Evolutionary conservation across 2,329 filamentous ascomycete species (phyloP).

Genomic region (Ceratocystis alfenasii): DNA sequence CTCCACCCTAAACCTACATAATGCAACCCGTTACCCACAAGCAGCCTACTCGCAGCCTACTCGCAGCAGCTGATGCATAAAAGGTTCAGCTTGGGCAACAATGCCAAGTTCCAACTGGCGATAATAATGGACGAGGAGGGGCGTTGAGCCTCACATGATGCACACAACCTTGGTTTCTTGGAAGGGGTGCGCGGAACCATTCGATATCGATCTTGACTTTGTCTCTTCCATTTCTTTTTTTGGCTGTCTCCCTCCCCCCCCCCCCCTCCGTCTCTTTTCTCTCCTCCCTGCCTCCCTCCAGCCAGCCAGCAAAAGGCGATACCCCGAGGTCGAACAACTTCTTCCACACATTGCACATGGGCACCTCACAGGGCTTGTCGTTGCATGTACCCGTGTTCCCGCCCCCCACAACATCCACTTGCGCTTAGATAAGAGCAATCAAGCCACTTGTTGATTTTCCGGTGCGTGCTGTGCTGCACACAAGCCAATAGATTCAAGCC

Average conservation of each 20-base stretch:
- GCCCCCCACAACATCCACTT: neutral
- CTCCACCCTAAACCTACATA: neutral
- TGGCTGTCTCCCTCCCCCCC: no score
- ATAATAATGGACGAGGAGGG: neutral
- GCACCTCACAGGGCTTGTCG: neutral
- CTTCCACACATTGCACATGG: no score
- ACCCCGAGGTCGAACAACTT: no score
- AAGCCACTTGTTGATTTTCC: neutral
- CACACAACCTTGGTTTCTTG: neutral
- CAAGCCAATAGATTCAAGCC: neutral
- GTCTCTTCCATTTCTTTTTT: no score
- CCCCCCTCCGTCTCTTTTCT: no score
- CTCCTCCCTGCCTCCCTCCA: no score
- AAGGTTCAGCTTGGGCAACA: constrained; percentile 11
- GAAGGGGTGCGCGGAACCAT: neutral
- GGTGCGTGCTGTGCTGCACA: neutral
- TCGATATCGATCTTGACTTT: no score
- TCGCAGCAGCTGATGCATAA: constrained; percentile 5
- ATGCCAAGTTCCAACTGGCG: constrained; percentile 8
- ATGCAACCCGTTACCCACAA: neutral
- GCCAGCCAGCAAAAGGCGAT: no score
- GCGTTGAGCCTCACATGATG: constrained; percentile 5
- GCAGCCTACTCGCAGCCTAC: neutral
- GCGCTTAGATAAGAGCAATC: constrained; percentile 10
- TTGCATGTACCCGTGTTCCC: neutral